These are phyloP conservation scores for Cryptococcus floricola DNA, from an alignment of 1,284 basidiomycete genomes.

Conservation along the genomic window DNA sequence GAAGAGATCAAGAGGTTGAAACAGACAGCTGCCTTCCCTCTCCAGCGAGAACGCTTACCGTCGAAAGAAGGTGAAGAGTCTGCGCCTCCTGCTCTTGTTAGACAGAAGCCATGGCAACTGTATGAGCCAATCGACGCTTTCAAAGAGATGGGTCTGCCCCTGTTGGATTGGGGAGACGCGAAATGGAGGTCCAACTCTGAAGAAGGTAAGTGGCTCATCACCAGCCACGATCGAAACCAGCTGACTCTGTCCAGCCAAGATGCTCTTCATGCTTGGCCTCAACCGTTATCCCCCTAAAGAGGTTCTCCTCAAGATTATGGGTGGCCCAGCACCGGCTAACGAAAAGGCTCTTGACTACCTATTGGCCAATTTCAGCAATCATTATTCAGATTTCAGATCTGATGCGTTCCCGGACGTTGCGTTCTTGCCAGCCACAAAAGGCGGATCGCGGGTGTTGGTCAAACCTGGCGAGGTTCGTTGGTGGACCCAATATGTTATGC, in stretches of 20 bases:
- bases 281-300: slow-evolving; percentile 67
- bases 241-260: slow-evolving; percentile 60
- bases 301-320: slow-evolving; percentile 64
- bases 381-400: slow-evolving; percentile 62
- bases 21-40: slow-evolving; percentile 76
- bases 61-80: slow-evolving; percentile 40
- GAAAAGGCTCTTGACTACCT: slow-evolving; percentile 69
- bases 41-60: slow-evolving; percentile 52
- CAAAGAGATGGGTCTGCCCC: slow-evolving; percentile 68
- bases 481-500: not conserved
- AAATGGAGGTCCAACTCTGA: slow-evolving; percentile 78
- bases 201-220: slow-evolving; percentile 60
- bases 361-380: slow-evolving; percentile 62
- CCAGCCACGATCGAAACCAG: not conserved
- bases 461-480: slow-evolving; percentile 63
- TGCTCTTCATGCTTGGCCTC: slow-evolving; percentile 76
- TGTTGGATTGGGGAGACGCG: slow-evolving; percentile 80
- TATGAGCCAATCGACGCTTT: slow-evolving; percentile 81
- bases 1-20: slow-evolving; percentile 70
- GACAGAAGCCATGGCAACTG: slow-evolving; percentile 65
- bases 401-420: slow-evolving; percentile 58
- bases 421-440: slow-evolving; percentile 71
- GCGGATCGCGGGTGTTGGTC: slow-evolving; percentile 56
- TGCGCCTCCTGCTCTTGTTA: slow-evolving; percentile 19
- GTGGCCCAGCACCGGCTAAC: slow-evolving; percentile 46